Percentiles rank a stretch among this genome's conserved stretches.
These are phyloP conservation scores for Drosera capensis DNA, from an alignment of 148 eudicot species.

Conservation along the genomic window DNA sequence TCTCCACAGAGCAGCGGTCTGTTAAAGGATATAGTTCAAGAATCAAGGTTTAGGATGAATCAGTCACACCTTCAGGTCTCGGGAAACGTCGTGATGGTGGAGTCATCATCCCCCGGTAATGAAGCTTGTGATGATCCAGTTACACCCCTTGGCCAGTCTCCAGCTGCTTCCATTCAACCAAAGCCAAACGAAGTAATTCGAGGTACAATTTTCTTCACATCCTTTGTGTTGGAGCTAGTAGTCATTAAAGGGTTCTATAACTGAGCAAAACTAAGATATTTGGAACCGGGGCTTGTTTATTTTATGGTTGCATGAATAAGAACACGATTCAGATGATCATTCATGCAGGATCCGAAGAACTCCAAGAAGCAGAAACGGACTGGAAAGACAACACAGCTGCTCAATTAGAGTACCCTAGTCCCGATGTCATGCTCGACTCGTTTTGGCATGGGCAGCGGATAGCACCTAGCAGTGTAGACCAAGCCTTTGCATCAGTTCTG, in stretches of 20 bases:
- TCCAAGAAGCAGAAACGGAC: too few relatives aligned
- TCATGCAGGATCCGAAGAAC: constrained; percentile 12
- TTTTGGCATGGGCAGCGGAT: constrained; percentile 24
- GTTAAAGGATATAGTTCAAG: constrained; percentile 50
- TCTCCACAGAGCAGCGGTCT: constrained; percentile 47
- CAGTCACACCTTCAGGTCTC: constrained; percentile 14
- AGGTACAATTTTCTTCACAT: not conserved
- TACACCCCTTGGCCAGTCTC: constrained; percentile 63
- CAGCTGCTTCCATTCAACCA: constrained; percentile 18
- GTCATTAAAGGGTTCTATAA: constrained; percentile 9
- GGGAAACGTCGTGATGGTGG: constrained; percentile 18
- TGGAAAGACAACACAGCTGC: constrained; percentile 20
- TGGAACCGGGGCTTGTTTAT: not conserved
- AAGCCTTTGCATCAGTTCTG: constrained; percentile 20
- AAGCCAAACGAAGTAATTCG: not conserved
- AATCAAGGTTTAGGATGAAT: constrained; percentile 29
- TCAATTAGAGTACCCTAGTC: constrained; percentile 29
- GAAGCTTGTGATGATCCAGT: constrained; percentile 38
- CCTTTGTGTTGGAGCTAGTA: too few relatives aligned
- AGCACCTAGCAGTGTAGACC: constrained; percentile 20
- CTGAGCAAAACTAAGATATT: constrained; percentile 7
- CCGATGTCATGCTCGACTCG: constrained; percentile 49
- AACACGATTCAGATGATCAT: constrained; percentile 20
- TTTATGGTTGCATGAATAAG: constrained; percentile 18
- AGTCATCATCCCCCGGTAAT: constrained; percentile 22